Evolutionary conservation across 2,329 filamentous ascomycete genomes (phyloP).

Genomic region (Clonostachys solani): DNA sequence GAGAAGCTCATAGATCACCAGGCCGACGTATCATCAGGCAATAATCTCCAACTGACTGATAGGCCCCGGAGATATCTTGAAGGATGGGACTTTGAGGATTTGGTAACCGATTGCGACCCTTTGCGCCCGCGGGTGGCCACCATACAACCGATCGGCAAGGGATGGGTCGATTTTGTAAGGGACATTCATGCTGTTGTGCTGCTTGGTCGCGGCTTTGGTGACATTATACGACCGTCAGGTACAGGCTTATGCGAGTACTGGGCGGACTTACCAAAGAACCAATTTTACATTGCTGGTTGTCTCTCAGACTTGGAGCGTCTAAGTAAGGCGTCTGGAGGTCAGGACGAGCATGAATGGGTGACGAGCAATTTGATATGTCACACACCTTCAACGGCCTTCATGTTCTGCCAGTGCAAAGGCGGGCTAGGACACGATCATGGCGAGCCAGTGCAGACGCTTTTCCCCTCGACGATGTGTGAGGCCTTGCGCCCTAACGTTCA

Average conservation of each 20-base stretch:
- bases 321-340: not conserved
- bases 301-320: not conserved
- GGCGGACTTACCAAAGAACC: not conserved
- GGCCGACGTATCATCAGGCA: not conserved
- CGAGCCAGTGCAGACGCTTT: not conserved
- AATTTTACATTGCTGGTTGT: not conserved
- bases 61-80: not conserved
- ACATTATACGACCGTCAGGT: not conserved
- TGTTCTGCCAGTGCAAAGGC: not conserved
- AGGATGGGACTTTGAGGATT: not conserved
- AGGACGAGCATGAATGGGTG: not conserved
- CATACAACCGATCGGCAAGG: not conserved
- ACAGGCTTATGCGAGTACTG: not conserved
- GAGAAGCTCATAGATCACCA: not conserved
- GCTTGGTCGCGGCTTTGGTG: not conserved
- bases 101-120: not conserved
- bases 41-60: not conserved
- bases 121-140: not conserved
- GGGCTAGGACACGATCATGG: not conserved
- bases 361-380: not conserved
- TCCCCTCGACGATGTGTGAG: not conserved
- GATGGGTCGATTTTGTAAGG: not conserved
- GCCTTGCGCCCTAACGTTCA: not conserved
- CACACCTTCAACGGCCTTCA: not conserved
- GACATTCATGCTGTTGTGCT: not conserved